Evolutionary conservation across 129 eudicot species (phyloP), one percentile per base, ranked within the genome.

Genomic region (Arctium lappa): DNA sequence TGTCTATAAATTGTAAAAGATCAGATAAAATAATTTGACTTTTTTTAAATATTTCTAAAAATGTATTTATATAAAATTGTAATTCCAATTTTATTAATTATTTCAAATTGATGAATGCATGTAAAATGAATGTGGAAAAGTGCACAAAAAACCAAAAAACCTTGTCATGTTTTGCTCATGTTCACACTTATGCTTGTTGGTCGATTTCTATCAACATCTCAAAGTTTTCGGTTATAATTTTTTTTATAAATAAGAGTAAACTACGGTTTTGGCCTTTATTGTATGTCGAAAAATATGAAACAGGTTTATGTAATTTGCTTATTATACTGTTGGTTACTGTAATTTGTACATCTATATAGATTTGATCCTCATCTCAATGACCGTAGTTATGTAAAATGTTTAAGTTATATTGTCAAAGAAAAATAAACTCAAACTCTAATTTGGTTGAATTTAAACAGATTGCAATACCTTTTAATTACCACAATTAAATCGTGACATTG

Each of bases 61-160:
- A 15, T 56, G 5, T 56, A 56, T 15, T 56, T 4, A 56, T 15
- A 4, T 56, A 56, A 4, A 56, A 56, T 15, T n/a, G 4, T 6
- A 56, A 16, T 56, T 16, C 8, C 6, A 5, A 15, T 56, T 72
- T 12, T 12, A 72, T 15, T 72, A 72, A 37, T 72, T 6, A 8
- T 22, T 72, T 13, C 9, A 16, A 71, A 36, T 72, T 33, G 42
- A n/a, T n/a, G 15, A 37, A 72, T 37, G 16, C 76, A 37, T 37
- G 76, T 72, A 38, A 72, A 72, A 72, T 6, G 76, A 72, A 37
- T 53, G 53, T 38, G 53, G 76, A 72, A 72, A 72, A 72, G 76
- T 72, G 76, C 76, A 36, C 44, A 72, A 72, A 72, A 37, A 32
- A 29, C 76, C 76, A 72, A 27, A 0, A 37, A 27, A 32, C 4